These are phyloP conservation scores for Gaeumannomyces sp. DNA, from an alignment of 2,329 filamentous ascomycete genomes.

Conservation along the genomic window DNA sequence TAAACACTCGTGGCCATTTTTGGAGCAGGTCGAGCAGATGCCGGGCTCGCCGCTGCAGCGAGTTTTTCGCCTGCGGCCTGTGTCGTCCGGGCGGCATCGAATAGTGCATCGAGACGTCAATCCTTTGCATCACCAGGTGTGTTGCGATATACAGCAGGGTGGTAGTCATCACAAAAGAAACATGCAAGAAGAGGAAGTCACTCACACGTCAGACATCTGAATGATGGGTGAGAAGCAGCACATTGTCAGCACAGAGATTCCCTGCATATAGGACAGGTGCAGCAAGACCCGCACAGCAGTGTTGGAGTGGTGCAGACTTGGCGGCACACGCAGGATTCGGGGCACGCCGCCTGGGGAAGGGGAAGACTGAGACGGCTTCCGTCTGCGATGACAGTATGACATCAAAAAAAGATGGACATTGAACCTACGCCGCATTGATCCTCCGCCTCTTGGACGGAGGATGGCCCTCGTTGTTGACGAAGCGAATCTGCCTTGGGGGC, in stretches of 20 bases:
- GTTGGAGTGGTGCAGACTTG: not conserved
- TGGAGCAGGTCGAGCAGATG: slow-evolving; percentile 64
- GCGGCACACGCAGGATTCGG: not conserved
- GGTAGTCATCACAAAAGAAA: not conserved
- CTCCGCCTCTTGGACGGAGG: slow-evolving; percentile 72
- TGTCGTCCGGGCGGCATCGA: not conserved
- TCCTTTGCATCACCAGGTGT: not conserved
- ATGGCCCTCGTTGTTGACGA: slow-evolving; percentile 76
- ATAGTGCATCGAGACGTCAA: not conserved
- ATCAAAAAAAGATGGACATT: not conserved
- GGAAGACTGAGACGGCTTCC: not conserved
- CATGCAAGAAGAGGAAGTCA: not conserved
- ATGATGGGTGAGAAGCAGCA: slow-evolving; percentile 1
- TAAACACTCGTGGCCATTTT: slow-evolving; percentile 63
- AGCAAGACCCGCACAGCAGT: not conserved
- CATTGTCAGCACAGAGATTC: slow-evolving; percentile 4
- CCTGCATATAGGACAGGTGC: too few species aligned
- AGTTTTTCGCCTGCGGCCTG: slow-evolving; percentile 65
- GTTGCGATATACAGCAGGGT: not conserved
- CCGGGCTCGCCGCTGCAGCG: slow-evolving; percentile 69
- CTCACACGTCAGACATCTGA: slow-evolving; percentile 56
- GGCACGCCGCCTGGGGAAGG: not conserved
- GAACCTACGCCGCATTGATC: slow-evolving; percentile 69
- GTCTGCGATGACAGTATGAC: not conserved
- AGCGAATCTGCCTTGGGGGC: slow-evolving; percentile 60